Percentiles rank a stretch among this genome's conserved stretches.
Conservation (phyloP, 1,284 basidiomycete species). For the Boletellus deceptivus region DNA sequence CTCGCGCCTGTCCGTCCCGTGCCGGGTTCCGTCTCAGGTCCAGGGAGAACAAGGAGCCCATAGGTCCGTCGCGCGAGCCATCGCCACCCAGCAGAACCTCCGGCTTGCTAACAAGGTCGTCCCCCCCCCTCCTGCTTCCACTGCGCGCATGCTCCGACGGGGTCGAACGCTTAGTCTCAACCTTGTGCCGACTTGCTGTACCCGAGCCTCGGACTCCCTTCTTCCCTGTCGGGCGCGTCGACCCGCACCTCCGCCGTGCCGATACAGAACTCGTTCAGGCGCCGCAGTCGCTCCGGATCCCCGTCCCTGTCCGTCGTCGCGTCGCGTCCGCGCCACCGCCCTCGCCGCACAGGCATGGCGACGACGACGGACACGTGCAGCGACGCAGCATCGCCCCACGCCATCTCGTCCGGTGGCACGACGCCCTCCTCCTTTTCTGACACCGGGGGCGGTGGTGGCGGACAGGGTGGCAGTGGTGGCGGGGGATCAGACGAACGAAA, state of each 20-base stretch:
- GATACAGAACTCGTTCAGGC: constrained; percentile 29
- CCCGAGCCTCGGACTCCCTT: no score
- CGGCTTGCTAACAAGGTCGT: no score
- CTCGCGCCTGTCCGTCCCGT: no score
- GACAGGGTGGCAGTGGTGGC: neutral
- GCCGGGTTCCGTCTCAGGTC: no score
- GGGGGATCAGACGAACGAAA: neutral
- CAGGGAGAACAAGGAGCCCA: no score
- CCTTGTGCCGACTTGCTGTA: no score
- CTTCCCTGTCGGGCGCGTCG: neutral
- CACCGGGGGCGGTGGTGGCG: neutral
- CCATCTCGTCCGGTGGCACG: constrained; percentile 1
- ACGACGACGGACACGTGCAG: constrained; percentile 42
- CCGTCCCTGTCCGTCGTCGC: neutral
- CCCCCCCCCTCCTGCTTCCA: no score
- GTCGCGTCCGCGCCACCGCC: neutral
- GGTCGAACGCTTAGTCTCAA: no score
- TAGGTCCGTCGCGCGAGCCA: no score
- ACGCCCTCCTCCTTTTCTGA: neutral
- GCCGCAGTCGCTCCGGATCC: neutral
- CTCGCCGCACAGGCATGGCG: constrained; percentile 40
- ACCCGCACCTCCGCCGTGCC: constrained; percentile 21
- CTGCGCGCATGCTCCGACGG: no score
- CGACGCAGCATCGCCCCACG: constrained; percentile 14
- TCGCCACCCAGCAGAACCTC: no score